Conservation (phyloP, 495 filamentous ascomycete genomes). For the Xylaria flabelliformis region DNA sequence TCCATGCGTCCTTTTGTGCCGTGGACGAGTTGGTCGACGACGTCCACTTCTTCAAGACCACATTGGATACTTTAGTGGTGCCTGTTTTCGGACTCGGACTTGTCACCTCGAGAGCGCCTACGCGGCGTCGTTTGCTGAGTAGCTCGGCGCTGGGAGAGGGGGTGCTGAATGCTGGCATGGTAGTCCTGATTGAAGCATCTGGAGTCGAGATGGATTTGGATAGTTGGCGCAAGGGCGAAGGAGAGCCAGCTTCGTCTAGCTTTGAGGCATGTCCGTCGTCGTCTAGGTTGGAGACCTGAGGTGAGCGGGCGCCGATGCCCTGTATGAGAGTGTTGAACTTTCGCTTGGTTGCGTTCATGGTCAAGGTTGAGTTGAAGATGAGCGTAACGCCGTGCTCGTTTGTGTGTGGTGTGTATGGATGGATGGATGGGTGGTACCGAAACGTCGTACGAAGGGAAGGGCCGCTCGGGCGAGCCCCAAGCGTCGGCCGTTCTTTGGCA, state of each 20-base stretch:
- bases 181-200: conserved; percentile 36
- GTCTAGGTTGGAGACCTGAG: conserved; percentile 30
- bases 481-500: background rate
- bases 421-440: background rate
- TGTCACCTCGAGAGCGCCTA: conserved; percentile 39
- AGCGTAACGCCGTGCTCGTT: background rate
- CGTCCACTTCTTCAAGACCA: conserved; percentile 52
- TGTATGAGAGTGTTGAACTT: conserved; percentile 64
- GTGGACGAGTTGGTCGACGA: conserved; percentile 24
- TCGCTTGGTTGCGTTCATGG: conserved; percentile 62
- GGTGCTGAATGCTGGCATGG: conserved; percentile 30
- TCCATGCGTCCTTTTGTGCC: conserved; percentile 30
- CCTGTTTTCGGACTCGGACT: conserved; percentile 31
- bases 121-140: conserved; percentile 56
- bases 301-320: conserved; percentile 53
- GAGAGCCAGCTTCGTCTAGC: conserved; percentile 30
- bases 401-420: background rate
- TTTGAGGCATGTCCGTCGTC: conserved; percentile 23
- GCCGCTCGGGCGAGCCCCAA: background rate
- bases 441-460: background rate
- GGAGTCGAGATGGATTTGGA: conserved; percentile 32
- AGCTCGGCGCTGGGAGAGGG: conserved; percentile 39
- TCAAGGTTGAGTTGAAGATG: conserved; percentile 14
- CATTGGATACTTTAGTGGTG: conserved; percentile 46
- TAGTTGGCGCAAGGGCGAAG: conserved; percentile 32